A percentile compares a stretch with the other conserved stretches of the same genome.
Conservation (phyloP, 108 stramenopile genomes). For the Cyclostephanos tholiformis region DNA sequence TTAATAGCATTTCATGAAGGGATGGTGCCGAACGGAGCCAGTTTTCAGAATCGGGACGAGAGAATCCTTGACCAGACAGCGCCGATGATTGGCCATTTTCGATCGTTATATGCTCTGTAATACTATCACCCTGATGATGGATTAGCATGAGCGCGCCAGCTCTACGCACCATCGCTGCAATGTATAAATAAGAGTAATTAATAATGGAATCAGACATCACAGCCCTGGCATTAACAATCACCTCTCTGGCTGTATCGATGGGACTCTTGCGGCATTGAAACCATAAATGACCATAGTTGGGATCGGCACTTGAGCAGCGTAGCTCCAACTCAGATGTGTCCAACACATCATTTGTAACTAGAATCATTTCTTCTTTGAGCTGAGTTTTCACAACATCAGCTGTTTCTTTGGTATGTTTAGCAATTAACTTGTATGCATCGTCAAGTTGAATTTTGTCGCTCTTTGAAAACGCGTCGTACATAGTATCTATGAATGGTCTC, state of each 20-base stretch:
- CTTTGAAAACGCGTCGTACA: conserved; percentile 30
- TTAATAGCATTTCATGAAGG: conserved; percentile 48
- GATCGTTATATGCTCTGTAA: conserved; percentile 2
- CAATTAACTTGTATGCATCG: conserved; percentile 38
- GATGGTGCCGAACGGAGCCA: conserved; percentile 56
- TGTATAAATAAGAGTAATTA: conserved; percentile 60
- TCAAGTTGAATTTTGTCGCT: conserved; percentile 22
- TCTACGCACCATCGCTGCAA: conserved; percentile 70
- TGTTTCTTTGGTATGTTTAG: conserved; percentile 28
- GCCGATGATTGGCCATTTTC: conserved; percentile 4
- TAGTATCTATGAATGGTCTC: conserved; percentile 39
- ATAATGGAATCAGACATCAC: conserved; percentile 58
- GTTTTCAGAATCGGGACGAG: conserved; percentile 12
- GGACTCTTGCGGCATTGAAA: conserved; percentile 87
- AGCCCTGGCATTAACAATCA: conserved; percentile 60
- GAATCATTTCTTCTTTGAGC: conserved; percentile 24
- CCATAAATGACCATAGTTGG: conserved; percentile 97
- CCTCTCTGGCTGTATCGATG: conserved; percentile 79
- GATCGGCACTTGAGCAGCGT: conserved; percentile 93
- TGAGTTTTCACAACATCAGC: conserved; percentile 43
- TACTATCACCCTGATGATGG: conserved; percentile 33
- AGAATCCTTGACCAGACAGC: conserved; percentile 26
- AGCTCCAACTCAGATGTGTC: conserved; percentile 76
- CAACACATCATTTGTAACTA: conserved; percentile 40
- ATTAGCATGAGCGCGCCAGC: conserved; percentile 54